A percentile compares a stretch with the other conserved stretches of the same genome.
Conservation (phyloP, 2,329 filamentous ascomycete genomes). For the Xylaria polymorpha region DNA sequence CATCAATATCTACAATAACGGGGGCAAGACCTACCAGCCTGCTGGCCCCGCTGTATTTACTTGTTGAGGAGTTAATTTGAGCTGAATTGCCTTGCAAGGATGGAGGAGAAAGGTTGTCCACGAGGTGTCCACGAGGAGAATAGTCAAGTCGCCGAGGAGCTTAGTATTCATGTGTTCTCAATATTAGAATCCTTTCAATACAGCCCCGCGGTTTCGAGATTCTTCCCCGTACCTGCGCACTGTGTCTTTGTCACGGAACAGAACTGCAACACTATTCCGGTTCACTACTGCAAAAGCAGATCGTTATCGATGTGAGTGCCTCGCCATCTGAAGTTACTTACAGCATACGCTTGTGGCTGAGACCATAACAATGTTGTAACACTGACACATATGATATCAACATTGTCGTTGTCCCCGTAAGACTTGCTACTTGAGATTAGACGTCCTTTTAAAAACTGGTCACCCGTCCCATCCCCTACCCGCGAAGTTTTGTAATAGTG, state of each 20-base stretch:
- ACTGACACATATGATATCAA: background rate
- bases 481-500: background rate
- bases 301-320: too few species aligned
- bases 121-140: background rate
- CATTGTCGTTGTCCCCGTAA: background rate
- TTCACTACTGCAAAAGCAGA: too few species aligned
- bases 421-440: background rate
- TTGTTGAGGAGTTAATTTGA: slow-evolving; percentile 11
- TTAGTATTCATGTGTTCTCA: background rate
- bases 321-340: too few species aligned
- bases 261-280: too few species aligned
- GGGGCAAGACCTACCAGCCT: slow-evolving; percentile 46
- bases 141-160: background rate
- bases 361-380: background rate
- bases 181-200: background rate
- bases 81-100: background rate
- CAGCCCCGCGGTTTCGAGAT: background rate
- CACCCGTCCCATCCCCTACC: background rate
- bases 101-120: background rate
- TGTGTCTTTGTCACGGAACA: background rate
- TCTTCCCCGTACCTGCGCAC: background rate
- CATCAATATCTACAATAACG: slow-evolving; percentile 51
- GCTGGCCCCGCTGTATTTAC: slow-evolving; percentile 39
- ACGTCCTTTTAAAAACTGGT: background rate
- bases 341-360: too few species aligned